Percentiles rank a stretch among this genome's conserved stretches.
Evolutionary conservation across 495 filamentous ascomycete genomes (phyloP).

Genomic region (Podospora sp.): DNA sequence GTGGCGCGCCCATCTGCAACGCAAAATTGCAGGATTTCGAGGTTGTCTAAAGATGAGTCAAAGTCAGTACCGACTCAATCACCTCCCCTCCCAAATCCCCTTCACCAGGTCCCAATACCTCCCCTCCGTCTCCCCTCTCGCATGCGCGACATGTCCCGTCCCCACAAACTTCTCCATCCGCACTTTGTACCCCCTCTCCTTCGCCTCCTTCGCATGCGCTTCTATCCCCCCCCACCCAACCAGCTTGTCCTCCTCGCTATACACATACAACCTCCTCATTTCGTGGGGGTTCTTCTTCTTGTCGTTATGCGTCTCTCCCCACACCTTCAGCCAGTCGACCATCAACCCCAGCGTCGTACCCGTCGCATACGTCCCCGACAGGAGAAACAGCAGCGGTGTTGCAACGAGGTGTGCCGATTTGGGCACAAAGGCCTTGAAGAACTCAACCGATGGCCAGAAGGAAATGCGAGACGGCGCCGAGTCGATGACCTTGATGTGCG

Average conservation of each 20-base stretch:
- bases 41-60: too few relatives aligned
- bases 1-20: too few relatives aligned
- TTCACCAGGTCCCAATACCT: conserved; percentile 41
- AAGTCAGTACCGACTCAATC: not conserved
- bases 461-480: conserved; percentile 37
- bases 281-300: conserved; percentile 26
- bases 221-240: conserved; percentile 39
- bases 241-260: conserved; percentile 39
- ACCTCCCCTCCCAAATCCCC: conserved; percentile 34
- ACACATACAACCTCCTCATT: conserved; percentile 39
- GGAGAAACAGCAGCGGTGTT: not conserved
- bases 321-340: conserved; percentile 5
- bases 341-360: not conserved
- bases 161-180: conserved; percentile 35
- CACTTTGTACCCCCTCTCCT: conserved; percentile 27
- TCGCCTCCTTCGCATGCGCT: conserved; percentile 35
- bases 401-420: too few relatives aligned
- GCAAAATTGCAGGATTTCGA: too few relatives aligned
- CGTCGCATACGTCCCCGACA: not conserved
- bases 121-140: conserved; percentile 29
- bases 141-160: conserved; percentile 43
- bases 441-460: too few relatives aligned
- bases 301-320: not conserved
- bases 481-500: conserved; percentile 38
- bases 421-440: too few relatives aligned